Conservation (phyloP, 1,284 basidiomycete genomes). For the Inonotus obliquus region DNA sequence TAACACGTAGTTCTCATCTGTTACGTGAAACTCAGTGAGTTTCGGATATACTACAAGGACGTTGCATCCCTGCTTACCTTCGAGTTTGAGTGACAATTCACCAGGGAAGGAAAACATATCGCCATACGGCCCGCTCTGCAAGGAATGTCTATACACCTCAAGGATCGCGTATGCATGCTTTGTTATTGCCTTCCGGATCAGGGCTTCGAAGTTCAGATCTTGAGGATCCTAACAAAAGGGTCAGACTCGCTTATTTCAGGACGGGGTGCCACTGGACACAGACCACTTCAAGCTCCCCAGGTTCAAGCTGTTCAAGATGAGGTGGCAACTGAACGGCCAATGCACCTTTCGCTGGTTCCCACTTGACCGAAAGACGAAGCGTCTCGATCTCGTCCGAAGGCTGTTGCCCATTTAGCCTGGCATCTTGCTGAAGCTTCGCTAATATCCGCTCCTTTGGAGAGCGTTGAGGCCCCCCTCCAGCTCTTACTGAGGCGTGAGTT, state of each 20-base stretch:
- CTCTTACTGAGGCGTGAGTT: constrained; percentile 32
- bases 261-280: constrained; percentile 9
- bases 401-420: constrained; percentile 46
- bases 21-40: not conserved
- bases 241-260: not conserved
- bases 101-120: constrained; percentile 58
- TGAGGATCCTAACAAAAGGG: constrained; percentile 46
- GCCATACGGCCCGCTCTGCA: constrained; percentile 44
- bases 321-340: constrained; percentile 49
- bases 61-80: constrained; percentile 38
- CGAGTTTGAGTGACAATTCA: constrained; percentile 46
- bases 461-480: constrained; percentile 38
- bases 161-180: constrained; percentile 60
- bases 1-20: constrained; percentile 52
- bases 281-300: constrained; percentile 46
- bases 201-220: constrained; percentile 64
- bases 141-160: constrained; percentile 44
- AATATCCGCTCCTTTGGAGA: constrained; percentile 50
- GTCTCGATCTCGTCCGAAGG: constrained; percentile 71
- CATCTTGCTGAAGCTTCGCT: constrained; percentile 55
- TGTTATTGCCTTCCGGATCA: constrained; percentile 54
- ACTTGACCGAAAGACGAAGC: constrained; percentile 51
- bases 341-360: constrained; percentile 61
- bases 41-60: constrained; percentile 13
- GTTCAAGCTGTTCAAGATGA: constrained; percentile 36